Conservation (phyloP, 1,284 basidiomycete genomes). For the Puccinia hordei region DNA sequence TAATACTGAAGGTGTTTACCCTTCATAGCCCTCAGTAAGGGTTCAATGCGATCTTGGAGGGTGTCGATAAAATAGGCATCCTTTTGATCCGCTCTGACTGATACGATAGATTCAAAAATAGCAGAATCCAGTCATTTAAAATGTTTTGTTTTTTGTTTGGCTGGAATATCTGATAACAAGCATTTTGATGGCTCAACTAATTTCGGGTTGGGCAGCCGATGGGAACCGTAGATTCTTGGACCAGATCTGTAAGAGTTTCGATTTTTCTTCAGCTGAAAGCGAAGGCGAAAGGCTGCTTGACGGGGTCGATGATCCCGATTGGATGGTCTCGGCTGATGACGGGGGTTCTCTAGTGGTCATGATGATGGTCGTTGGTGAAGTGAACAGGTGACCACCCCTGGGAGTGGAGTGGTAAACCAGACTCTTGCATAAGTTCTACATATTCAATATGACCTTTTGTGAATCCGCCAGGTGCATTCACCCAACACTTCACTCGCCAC, state of each 20-base stretch:
- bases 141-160: too few species aligned
- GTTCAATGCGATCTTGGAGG: conserved; percentile 35
- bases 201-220: conserved; percentile 43
- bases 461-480: too few species aligned
- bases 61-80: conserved; percentile 33
- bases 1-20: neutral
- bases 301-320: too few species aligned
- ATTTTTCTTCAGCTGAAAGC: neutral
- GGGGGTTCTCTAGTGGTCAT: too few species aligned
- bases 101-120: neutral
- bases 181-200: conserved; percentile 36
- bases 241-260: neutral
- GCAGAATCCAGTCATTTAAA: neutral
- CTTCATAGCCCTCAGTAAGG: conserved; percentile 19
- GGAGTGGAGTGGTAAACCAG: too few species aligned
- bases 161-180: neutral
- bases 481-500: too few species aligned
- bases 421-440: too few species aligned
- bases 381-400: too few species aligned
- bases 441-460: too few species aligned
- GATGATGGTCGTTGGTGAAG: too few species aligned
- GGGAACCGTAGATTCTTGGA: conserved; percentile 22
- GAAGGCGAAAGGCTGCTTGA: too few species aligned
- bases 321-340: too few species aligned
- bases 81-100: conserved; percentile 50